Conservation (phyloP, 345 rosid genomes). For the Bruguiera parviflora region DNA sequence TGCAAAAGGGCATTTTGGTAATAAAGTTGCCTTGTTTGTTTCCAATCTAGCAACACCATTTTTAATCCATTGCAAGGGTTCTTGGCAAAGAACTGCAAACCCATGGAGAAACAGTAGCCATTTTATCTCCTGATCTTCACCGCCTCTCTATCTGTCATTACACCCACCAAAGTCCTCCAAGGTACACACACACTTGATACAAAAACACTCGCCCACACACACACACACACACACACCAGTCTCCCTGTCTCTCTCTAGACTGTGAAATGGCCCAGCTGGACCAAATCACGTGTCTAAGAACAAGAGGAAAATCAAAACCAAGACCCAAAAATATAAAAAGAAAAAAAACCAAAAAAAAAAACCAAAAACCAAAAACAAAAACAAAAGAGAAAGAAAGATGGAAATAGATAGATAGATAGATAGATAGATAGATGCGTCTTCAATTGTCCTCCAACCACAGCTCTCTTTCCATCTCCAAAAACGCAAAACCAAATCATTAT, state of each 20-base stretch:
- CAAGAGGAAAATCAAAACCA: slow-evolving; percentile 9
- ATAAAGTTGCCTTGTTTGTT: too few species aligned
- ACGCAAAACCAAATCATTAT: neutral
- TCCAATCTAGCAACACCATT: too few species aligned
- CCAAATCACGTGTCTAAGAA: slow-evolving; percentile 5
- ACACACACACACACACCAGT: neutral
- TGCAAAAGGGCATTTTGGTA: too few species aligned
- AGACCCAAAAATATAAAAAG: neutral
- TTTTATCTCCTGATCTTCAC: slow-evolving; percentile 14
- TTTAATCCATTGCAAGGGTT: too few species aligned
- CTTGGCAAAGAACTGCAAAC: too few species aligned
- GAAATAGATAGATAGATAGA: slow-evolving; percentile 18
- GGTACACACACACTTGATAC: too few species aligned
- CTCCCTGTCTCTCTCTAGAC: neutral
- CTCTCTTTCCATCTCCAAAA: slow-evolving; percentile 14
- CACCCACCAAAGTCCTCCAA: neutral
- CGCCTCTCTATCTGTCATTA: neutral
- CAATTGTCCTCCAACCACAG: slow-evolving; percentile 32
- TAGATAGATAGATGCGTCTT: slow-evolving; percentile 19
- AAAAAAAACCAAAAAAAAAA: too few species aligned
- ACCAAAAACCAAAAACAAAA: too few species aligned
- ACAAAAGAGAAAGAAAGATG: neutral
- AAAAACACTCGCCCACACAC: neutral
- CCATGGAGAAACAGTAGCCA: slow-evolving; percentile 14
- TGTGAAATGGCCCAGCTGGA: slow-evolving; percentile 26